Conservation (phyloP, 2,329 filamentous ascomycete species). For the Hymenoscyphus infarciens region DNA sequence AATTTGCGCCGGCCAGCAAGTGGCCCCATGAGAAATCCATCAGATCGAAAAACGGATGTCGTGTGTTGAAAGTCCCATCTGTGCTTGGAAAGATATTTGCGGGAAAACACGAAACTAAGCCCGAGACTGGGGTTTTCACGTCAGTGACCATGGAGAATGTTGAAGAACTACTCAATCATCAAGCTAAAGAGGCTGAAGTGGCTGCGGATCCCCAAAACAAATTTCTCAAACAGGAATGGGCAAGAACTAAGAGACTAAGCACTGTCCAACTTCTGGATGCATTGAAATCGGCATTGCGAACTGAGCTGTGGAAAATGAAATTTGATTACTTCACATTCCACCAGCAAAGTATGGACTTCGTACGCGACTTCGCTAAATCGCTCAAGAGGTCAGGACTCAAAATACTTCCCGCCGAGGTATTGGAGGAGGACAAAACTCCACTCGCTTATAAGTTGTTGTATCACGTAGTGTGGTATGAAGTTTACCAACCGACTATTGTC, state of each 20-base stretch:
- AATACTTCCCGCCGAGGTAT: too few species aligned
- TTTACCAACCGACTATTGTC: too few species aligned
- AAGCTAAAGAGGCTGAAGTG: constrained; percentile 9
- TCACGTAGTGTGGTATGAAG: too few species aligned
- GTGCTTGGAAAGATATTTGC: constrained; percentile 7
- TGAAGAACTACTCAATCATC: constrained; percentile 15
- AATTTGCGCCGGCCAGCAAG: too few species aligned
- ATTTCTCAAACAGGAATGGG: constrained; percentile 8
- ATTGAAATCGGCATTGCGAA: neutral
- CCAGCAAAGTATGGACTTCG: constrained; percentile 13
- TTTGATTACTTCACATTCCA: constrained; percentile 19
- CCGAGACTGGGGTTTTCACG: too few species aligned
- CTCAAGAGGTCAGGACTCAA: too few species aligned
- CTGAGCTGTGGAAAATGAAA: constrained; percentile 11
- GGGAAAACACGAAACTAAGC: too few species aligned
- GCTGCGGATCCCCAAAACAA: constrained; percentile 2
- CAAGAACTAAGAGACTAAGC: neutral
- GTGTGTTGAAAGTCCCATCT: constrained; percentile 10
- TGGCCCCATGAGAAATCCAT: too few species aligned
- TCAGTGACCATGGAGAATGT: constrained; percentile 10
- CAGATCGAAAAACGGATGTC: constrained; percentile 12
- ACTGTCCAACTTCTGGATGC: constrained; percentile 12
- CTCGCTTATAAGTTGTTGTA: too few species aligned
- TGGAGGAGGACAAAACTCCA: too few species aligned
- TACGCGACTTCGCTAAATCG: too few species aligned